Evolutionary conservation across 2,329 filamentous ascomycete genomes (phyloP), one percentile per base, ranked within the genome.

Genomic region (Magnaporthales sp.): DNA sequence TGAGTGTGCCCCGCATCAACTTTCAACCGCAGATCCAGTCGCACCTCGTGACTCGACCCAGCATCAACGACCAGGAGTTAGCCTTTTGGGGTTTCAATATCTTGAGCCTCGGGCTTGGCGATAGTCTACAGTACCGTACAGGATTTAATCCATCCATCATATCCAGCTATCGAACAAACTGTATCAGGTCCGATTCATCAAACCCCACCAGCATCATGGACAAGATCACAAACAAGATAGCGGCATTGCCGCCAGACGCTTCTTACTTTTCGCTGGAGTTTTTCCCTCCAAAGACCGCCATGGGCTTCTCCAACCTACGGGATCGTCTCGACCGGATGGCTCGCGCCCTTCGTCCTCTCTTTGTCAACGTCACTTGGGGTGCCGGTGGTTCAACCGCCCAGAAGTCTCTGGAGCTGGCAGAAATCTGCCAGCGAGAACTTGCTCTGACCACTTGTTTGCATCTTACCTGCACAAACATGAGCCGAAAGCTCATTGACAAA

Each of bases 381-480:
- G 95, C 95, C 29, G 95, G 95, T 68, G 95, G 95, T 65, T 96
- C 91, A 70, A 99, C 95, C 0, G 90, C 93, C 4, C 86, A 86
- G 67, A 97, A 97, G 80, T 96, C 92, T 32, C 87, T 99, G 68
- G 93, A 97, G 78, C 85, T 99, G 69, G 95, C 95, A 62, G 94
- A 98, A 80, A 87, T 98, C 73, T 97, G 93, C 77, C 95, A 98
- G 81, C 86, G 93, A 69, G 92, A 97, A 78, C 80, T 98, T 66
- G 91, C 91, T 68, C 84, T 99, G 68, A 98, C 95, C 58, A 99
- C 95, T 68, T 97, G 95, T 77, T 83, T 99, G 70, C 95, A 99
- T 77, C 82, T 99, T 71, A 99, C 95, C 2, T 99, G 95, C 79
- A 99, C 95, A 66, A 98, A 99, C 77, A 98, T 98, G 94, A 95